Conservation (phyloP, 1,139 yeast species). For the Candida dubliniensis region DNA sequence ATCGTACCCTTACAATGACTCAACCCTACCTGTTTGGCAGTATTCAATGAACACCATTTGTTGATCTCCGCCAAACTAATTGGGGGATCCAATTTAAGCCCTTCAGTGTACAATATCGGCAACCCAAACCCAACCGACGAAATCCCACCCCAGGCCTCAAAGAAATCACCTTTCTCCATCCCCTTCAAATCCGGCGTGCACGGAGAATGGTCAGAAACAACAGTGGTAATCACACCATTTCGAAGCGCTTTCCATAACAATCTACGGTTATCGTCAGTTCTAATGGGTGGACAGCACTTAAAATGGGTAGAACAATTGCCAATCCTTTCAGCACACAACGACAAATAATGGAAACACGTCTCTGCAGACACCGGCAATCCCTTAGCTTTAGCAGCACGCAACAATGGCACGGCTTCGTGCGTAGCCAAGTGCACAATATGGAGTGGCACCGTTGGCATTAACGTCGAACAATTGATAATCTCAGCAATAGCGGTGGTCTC, state of each 20-base stretch:
- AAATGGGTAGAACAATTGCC: constrained; percentile 75
- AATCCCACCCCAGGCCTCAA: constrained; percentile 97
- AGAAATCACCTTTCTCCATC: constrained; percentile 79
- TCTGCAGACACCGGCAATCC: constrained; percentile 74
- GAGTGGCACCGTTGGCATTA: constrained; percentile 63
- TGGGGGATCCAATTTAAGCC: constrained; percentile 53
- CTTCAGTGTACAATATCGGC: constrained; percentile 77
- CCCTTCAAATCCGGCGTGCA: constrained; percentile 90
- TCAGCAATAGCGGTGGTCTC: constrained; percentile 81
- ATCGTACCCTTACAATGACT: constrained; percentile 70
- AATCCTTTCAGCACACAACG: constrained; percentile 74
- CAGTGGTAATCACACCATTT: constrained; percentile 69
- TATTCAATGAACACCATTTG: constrained; percentile 77
- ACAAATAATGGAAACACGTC: constrained; percentile 89
- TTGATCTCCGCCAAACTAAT: constrained; percentile 62
- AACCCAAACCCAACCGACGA: constrained; percentile 90
- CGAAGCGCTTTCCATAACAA: constrained; percentile 76
- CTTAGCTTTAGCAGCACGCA: constrained; percentile 60
- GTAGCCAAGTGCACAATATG: constrained; percentile 93
- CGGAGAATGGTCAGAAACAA: constrained; percentile 94
- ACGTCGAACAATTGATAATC: constrained; percentile 61
- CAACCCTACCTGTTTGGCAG: constrained; percentile 84
- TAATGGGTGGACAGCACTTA: constrained; percentile 95
- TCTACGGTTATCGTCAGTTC: constrained; percentile 68
- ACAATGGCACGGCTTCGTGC: constrained; percentile 73